Percentiles rank a stretch among this genome's conserved stretches.
These are phyloP conservation scores for Cryptococcus sp. DNA, from an alignment of 1,284 basidiomycete genomes.

Conservation along the genomic window DNA sequence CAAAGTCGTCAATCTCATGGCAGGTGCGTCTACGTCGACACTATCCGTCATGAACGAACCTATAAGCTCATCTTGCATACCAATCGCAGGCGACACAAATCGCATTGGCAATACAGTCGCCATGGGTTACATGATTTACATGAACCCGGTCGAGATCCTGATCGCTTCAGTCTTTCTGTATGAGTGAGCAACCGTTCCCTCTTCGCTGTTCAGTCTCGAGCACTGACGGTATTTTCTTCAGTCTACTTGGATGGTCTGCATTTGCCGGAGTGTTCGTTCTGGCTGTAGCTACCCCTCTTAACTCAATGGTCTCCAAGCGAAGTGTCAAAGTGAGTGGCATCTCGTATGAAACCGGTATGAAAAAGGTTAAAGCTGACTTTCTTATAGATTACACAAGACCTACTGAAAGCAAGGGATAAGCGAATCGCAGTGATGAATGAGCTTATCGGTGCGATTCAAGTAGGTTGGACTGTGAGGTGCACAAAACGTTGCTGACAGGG, in stretches of 20 bases:
- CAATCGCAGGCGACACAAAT: conserved; percentile 32
- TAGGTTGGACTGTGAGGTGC: conserved; percentile 4
- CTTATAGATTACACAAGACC: conserved; percentile 67
- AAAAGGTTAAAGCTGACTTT: conserved; percentile 35
- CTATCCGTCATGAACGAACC: background rate
- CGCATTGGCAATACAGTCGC: conserved; percentile 40
- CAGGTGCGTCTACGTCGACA: conserved; percentile 27
- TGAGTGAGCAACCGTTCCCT: conserved; percentile 58
- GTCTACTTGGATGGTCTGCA: conserved; percentile 77
- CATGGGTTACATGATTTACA: conserved; percentile 58
- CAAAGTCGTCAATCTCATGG: conserved; percentile 58
- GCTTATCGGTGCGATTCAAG: conserved; percentile 64
- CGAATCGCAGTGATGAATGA: conserved; percentile 85
- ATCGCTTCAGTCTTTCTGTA: conserved; percentile 77
- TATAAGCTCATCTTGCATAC: background rate
- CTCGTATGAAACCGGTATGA: no score
- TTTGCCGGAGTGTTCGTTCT: conserved; percentile 84
- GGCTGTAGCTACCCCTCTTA: conserved; percentile 66
- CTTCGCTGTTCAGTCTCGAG: background rate
- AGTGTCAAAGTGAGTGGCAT: conserved; percentile 61
- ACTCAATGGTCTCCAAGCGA: conserved; percentile 54
- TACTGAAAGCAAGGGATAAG: conserved; percentile 73
- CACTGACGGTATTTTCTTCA: conserved; percentile 42
- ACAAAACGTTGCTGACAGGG: no score
- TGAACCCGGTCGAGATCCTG: conserved; percentile 75